Base-by-base conservation (phyloP, 2,329 filamentous ascomycete genomes). In the Claviceps monticola region DNA sequence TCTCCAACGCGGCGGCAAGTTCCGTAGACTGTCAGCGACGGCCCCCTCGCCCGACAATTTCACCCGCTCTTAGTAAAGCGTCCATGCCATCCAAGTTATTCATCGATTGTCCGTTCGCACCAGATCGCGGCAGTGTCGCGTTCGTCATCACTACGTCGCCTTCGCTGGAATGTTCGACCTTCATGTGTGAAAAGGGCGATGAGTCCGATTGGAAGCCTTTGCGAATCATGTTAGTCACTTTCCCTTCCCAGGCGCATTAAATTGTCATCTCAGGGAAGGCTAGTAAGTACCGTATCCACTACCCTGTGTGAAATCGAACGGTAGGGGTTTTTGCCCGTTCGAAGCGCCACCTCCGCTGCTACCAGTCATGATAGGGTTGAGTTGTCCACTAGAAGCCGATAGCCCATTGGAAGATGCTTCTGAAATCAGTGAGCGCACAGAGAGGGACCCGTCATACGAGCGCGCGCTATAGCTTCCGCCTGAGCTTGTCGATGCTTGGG, bases 51-150 rank as follows among this genome's bases (percentile, higher is more conserved):
- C 75, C 74, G 41, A 82, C 75, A 54, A 82, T 76, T 57, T 82
- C 78, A 36, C 78, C 77, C 9, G 79, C 79, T 54, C 70, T 71
- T 1, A 82, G 61, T 11, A 83, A 65, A 6, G 79, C 79, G 54
- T 71, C 79, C 65, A 83, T 78, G 2, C 79, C 78, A 55, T 82
- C 78, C 19, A 81, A 63, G 3, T 61, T 61, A 9, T 53, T 46
- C 46, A 59, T 65, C 3, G 48, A 39, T 5, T 64, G 61, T 5
- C 56, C 56, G 21, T 48, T 36, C 23, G 21, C 17, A 16, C 16
- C 49, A 49, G 16, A 56, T 48, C 29, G 42, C 64, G 16, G 58
- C 17, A 53, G 47, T 5, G 58, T 53, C 48, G 61, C 57, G 47
- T 59, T 52, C 6, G 59, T 62, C 62, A 65, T 68, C 45, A 64